Percentiles rank a stretch among this genome's conserved stretches.
These are phyloP conservation scores for Durusdinium trenchii DNA, from an alignment of 73 alveolate genomes.

Conservation along the genomic window DNA sequence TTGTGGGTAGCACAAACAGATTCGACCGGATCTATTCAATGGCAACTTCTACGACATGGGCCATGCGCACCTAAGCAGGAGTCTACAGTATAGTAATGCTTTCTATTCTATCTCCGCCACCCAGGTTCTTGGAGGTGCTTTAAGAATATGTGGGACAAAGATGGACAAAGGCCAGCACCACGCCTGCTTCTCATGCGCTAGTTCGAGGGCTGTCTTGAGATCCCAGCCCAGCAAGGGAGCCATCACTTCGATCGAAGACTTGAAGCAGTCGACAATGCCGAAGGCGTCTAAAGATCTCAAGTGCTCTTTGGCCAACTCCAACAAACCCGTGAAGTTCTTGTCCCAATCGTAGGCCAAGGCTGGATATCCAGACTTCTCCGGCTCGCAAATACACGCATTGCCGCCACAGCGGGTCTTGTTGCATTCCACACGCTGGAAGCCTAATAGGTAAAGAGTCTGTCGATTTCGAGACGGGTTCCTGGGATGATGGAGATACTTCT, in stretches of 20 bases:
- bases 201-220: not conserved
- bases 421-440: constrained; percentile 84
- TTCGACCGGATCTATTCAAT: not conserved
- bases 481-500: constrained; percentile 77
- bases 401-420: constrained; percentile 76
- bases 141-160: not conserved
- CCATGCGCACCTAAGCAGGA: not conserved
- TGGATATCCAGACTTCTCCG: constrained; percentile 24
- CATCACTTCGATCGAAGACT: constrained; percentile 40
- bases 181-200: constrained; percentile 76
- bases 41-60: not conserved
- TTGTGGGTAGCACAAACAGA: too few species aligned
- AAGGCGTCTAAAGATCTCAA: constrained; percentile 74
- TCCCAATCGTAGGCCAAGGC: constrained; percentile 63
- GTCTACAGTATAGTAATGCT: not conserved
- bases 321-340: not conserved
- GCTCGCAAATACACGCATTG: constrained; percentile 81
- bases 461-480: constrained; percentile 82
- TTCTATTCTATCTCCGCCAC: not conserved
- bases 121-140: not conserved
- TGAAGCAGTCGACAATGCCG: constrained; percentile 84
- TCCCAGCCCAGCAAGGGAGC: constrained; percentile 82
- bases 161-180: not conserved
- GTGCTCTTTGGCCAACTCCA: constrained; percentile 71
- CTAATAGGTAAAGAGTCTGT: constrained; percentile 66